phyloP scores from a whole-genome alignment of 495 filamentous ascomycete genomes.

The Aspergillus biplanus region DNA sequence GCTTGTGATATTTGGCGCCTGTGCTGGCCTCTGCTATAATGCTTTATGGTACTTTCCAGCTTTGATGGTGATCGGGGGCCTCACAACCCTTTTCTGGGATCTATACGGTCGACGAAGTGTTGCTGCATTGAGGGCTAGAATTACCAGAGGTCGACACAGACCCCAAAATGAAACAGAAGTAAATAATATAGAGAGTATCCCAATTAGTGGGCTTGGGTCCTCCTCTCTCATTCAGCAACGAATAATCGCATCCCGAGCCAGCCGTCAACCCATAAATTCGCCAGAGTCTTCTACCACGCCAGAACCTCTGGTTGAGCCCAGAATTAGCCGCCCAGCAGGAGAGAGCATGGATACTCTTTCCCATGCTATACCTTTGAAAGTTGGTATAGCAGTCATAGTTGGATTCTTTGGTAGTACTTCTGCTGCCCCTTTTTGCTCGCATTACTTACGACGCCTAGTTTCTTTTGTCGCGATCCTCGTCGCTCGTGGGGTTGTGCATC shows the following conservation, averaged over 20 bases:
- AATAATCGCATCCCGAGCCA: background rate
- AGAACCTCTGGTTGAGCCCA: background rate
- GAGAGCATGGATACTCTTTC: background rate
- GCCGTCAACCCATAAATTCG: background rate
- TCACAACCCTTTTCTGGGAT: slow-evolving; percentile 63
- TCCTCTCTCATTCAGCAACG: background rate
- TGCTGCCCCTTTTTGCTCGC: background rate
- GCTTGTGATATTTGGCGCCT: slow-evolving; percentile 67
- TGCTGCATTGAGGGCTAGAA: slow-evolving; percentile 30
- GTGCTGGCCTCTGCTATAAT: slow-evolving; percentile 74
- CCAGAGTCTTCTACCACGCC: background rate
- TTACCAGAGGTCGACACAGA: slow-evolving; percentile 24
- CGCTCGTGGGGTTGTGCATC: slow-evolving; percentile 52
- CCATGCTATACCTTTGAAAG: slow-evolving; percentile 9
- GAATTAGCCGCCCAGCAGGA: background rate
- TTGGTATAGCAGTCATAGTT: slow-evolving; percentile 51
- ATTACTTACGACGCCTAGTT: slow-evolving; percentile 19
- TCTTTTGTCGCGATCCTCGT: slow-evolving; percentile 65
- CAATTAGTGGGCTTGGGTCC: background rate
- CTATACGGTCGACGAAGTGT: slow-evolving; percentile 48
- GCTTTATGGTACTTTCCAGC: slow-evolving; percentile 84
- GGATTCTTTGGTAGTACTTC: slow-evolving; percentile 54
- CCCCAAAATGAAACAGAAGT: background rate
- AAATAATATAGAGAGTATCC: background rate
- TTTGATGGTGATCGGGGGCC: slow-evolving; percentile 63